phyloP scores from a whole-genome alignment of 2,329 filamentous ascomycete genomes.

The Amauroascus verrucosus region DNA sequence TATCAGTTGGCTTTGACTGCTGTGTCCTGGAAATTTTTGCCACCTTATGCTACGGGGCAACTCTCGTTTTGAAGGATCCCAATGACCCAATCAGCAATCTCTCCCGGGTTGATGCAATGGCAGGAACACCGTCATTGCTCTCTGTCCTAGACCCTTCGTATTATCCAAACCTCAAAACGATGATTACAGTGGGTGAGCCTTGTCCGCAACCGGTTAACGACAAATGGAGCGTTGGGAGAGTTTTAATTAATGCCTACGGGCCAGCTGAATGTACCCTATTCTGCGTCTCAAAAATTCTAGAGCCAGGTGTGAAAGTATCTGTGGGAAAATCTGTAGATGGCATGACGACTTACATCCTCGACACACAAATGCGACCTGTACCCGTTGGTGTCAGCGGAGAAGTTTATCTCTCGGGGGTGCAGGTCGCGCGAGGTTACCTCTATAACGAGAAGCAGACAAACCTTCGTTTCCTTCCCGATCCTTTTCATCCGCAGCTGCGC shows the following conservation, averaged over 20 bases:
- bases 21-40: constrained; percentile 37
- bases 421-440: constrained; percentile 37
- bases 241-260: not conserved
- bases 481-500: constrained; percentile 19
- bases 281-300: not conserved
- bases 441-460: constrained; percentile 23
- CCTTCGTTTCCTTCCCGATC: constrained; percentile 27
- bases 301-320: not conserved
- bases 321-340: not conserved
- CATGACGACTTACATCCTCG: constrained; percentile 1
- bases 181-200: not conserved
- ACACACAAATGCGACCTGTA: constrained; percentile 17
- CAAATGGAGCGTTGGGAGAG: not conserved
- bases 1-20: constrained; percentile 39
- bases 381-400: constrained; percentile 33
- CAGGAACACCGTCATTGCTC: constrained; percentile 35
- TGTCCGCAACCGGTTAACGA: not conserved
- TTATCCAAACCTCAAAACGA: constrained; percentile 18
- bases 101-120: constrained; percentile 22
- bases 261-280: not conserved
- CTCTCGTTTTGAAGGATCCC: constrained; percentile 26
- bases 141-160: constrained; percentile 24
- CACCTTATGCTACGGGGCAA: constrained; percentile 32
- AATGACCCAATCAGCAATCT: constrained; percentile 27
- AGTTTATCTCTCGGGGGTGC: constrained; percentile 37